phyloP scores from a whole-genome alignment of 768 basidiomycete species.

The Tulasnella sp. region DNA sequence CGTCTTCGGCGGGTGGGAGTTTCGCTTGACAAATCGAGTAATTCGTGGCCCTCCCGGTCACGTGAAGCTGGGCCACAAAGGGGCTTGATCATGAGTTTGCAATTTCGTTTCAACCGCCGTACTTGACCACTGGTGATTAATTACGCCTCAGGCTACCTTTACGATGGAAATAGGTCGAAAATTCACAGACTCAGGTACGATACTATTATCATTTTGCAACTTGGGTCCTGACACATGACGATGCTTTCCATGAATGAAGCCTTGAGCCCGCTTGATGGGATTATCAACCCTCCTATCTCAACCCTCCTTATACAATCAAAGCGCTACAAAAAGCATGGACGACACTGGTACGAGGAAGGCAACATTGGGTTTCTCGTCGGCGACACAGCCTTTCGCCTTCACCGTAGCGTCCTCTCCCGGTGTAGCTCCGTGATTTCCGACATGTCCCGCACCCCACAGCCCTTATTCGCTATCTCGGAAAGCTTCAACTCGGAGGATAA shows the following conservation, averaged over 20 bases:
- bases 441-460: neutral
- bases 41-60: neutral
- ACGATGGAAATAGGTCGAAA: neutral
- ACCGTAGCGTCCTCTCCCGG: neutral
- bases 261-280: neutral
- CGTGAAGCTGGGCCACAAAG: neutral
- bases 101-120: neutral
- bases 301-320: neutral
- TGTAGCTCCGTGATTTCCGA: neutral
- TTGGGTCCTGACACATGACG: no score
- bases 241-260: neutral
- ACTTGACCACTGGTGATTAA: no score
- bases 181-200: no score
- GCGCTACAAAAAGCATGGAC: neutral
- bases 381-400: neutral
- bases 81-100: no score
- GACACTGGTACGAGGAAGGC: constrained; percentile 16
- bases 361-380: constrained; percentile 5
- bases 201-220: no score
- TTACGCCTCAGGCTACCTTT: neutral
- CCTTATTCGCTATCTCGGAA: neutral
- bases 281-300: neutral
- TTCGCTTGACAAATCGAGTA: neutral
- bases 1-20: neutral
- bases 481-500: neutral